Evolutionary conservation across 805 yeast genomes (phyloP).

Genomic region (Grigorovia humatica): DNA sequence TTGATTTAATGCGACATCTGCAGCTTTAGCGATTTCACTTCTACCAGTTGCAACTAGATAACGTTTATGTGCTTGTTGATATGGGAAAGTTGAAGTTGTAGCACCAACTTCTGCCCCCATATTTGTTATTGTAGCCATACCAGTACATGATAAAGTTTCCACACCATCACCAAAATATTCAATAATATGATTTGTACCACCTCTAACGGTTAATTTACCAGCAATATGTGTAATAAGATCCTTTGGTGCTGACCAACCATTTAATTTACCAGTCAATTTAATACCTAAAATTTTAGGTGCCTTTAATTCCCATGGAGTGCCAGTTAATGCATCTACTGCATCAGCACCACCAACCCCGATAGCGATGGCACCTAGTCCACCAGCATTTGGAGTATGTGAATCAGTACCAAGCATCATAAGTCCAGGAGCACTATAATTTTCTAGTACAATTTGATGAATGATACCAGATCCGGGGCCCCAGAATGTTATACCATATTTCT

Average conservation of each 20-base stretch:
- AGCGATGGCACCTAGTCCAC: constrained; percentile 97
- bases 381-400: constrained; percentile 98
- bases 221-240: constrained; percentile 91
- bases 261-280: constrained; percentile 76
- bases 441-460: constrained; percentile 94
- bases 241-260: constrained; percentile 96
- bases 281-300: constrained; percentile 95
- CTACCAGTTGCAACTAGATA: constrained; percentile 81
- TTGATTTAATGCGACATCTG: constrained; percentile 46
- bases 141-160: constrained; percentile 80
- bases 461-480: constrained; percentile 99
- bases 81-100: constrained; percentile 95
- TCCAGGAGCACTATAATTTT: constrained; percentile 95
- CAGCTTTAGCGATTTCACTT: constrained; percentile 72
- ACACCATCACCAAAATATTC: constrained; percentile 98
- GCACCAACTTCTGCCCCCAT: constrained; percentile 99
- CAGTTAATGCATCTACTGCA: constrained; percentile 96
- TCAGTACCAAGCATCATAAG: constrained; percentile 96
- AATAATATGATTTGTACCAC: constrained; percentile 94
- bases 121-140: constrained; percentile 99
- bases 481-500: constrained; percentile 91
- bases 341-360: constrained; percentile 99
- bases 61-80: constrained; percentile 66
- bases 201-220: constrained; percentile 87
- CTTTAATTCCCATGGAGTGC: constrained; percentile 97